Base-by-base conservation (phyloP, 2,329 filamentous ascomycete genomes). In the Fusarium brachygibbosum region DNA sequence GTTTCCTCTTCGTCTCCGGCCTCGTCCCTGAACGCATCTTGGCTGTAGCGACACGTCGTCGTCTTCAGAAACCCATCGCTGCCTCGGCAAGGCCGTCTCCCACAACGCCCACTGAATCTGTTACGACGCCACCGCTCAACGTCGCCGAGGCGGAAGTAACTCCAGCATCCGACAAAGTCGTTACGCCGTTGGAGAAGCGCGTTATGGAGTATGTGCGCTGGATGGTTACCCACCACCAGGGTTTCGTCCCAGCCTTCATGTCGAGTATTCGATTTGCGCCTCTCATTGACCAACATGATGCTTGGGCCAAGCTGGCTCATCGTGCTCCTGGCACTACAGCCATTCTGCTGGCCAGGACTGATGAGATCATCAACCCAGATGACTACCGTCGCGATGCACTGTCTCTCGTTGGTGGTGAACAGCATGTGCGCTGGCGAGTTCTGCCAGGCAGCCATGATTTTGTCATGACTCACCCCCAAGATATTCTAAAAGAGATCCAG, bases 201-300 rank as follows among this genome's bases (percentile, higher is more conserved):
- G 85, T 88, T 23, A 79, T 84, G 52, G 76, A 78, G 50, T 85
- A 85, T 68, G 84, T 90, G 41, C 81, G 84, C 63, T 90, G 88
- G 88, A 87, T 88, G 79, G 79, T 89, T 10, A 73, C 79, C 11
- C 69, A 86, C 72, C 87, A 90, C 76, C 69, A 76, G 10, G 88
- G 88, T 13, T 90, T 90, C 75, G 82, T 90, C 14, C 82, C 82
- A 10, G 83, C 87, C 11, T 90, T 90, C 75, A 86, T 88, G 81
- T 86, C 84, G 49, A 86, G 85, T 46, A 81, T 90, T 57, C 82
- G 83, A 44, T 78, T 84, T 68, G 85, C 84, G 13, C 87, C 87
- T 12, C 79, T 90, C 57, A 82, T 83, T 53, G 82, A 80, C 13
- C 85, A 88, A 77, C 80, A 86, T 19, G 80, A 81, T 21, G 80